Percentiles rank a stretch among this genome's conserved stretches.
Conservation (phyloP, 148 eudicot species). For the Rhododendron henanense region DNA sequence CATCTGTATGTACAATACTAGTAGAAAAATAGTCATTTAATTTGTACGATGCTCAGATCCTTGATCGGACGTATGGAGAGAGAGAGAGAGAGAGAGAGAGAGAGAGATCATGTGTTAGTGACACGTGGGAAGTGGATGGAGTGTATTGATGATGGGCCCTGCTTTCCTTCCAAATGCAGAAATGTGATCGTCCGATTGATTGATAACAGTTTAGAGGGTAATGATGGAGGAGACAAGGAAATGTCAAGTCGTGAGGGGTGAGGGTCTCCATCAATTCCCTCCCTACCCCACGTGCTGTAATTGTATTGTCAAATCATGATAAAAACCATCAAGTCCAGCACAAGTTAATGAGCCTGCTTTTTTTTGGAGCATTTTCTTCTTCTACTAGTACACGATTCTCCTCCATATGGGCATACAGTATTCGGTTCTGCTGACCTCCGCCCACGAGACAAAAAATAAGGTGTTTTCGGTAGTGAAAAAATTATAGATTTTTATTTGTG, state of each 20-base stretch:
- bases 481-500: too few species aligned
- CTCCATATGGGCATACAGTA: neutral
- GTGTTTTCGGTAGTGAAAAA: too few species aligned
- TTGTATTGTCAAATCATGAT: neutral
- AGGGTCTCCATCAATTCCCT: neutral
- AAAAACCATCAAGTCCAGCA: neutral
- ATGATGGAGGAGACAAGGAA: constrained; percentile 1
- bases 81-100: too few species aligned
- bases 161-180: neutral
- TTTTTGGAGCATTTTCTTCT: neutral
- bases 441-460: too few species aligned
- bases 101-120: neutral
- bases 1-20: too few species aligned
- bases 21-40: too few species aligned
- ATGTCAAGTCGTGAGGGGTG: neutral
- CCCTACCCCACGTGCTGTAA: neutral
- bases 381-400: neutral
- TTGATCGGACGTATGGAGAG: too few species aligned
- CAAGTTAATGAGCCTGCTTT: neutral
- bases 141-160: neutral
- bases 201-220: neutral
- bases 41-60: too few species aligned
- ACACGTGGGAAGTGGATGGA: neutral
- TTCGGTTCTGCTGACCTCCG: too few species aligned
- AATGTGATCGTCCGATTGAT: neutral